These are phyloP conservation scores for Boletus subcaerulescens DNA, from an alignment of 768 basidiomycete genomes.

Conservation along the genomic window DNA sequence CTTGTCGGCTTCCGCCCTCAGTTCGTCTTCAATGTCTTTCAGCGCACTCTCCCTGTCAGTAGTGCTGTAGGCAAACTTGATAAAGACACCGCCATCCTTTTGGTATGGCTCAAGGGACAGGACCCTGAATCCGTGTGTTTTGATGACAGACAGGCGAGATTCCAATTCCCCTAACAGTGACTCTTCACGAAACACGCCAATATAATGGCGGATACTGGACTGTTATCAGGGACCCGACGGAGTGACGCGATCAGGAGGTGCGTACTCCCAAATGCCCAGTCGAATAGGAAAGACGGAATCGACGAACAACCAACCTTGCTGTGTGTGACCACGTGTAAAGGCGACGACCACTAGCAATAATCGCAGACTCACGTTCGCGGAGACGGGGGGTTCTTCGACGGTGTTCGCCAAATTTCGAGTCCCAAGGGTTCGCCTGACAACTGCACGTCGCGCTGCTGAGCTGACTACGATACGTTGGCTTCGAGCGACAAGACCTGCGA, in stretches of 20 bases:
- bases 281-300: slow-evolving; percentile 78
- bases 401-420: slow-evolving; percentile 10
- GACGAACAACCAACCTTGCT: slow-evolving; percentile 64
- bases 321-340: slow-evolving; percentile 15
- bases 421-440: background rate
- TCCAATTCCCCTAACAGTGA: slow-evolving; percentile 49
- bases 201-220: slow-evolving; percentile 59
- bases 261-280: slow-evolving; percentile 72
- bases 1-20: slow-evolving; percentile 43
- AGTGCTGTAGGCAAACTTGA: slow-evolving; percentile 60
- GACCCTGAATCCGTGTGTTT: slow-evolving; percentile 57
- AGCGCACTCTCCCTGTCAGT: slow-evolving; percentile 39
- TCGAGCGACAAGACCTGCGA: background rate
- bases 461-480: background rate
- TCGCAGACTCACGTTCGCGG: slow-evolving; percentile 19
- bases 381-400: background rate
- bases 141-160: slow-evolving; percentile 48
- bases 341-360: slow-evolving; percentile 9
- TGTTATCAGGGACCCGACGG: slow-evolving; percentile 1
- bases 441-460: slow-evolving; percentile 2
- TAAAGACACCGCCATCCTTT: slow-evolving; percentile 88
- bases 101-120: slow-evolving; percentile 58
- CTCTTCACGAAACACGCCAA: slow-evolving; percentile 60
- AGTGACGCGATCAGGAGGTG: slow-evolving; percentile 9
- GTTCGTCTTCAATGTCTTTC: slow-evolving; percentile 45